Evolutionary conservation across 768 basidiomycete genomes (phyloP).

Genomic region (Leccinum obscurum): DNA sequence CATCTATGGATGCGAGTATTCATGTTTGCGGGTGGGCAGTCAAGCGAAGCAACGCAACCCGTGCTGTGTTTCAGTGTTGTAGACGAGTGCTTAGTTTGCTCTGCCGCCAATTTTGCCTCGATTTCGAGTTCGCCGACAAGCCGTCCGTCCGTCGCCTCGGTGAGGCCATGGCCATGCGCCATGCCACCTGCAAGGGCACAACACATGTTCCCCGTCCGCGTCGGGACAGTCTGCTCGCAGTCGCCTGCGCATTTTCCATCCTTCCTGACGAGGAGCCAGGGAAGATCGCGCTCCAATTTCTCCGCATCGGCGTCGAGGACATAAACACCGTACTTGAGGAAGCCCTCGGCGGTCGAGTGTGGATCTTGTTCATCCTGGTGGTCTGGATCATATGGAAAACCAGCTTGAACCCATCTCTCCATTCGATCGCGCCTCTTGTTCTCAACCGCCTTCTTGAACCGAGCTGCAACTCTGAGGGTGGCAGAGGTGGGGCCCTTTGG

Average conservation of each 20-base stretch:
- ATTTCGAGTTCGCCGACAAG: conserved; percentile 25
- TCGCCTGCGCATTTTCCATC: conserved; percentile 26
- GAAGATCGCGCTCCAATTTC: conserved; percentile 27
- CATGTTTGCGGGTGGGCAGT: not conserved
- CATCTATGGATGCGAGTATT: conserved; percentile 28
- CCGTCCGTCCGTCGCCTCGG: conserved; percentile 33
- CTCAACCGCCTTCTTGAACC: conserved; percentile 64
- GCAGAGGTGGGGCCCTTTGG: conserved; percentile 57
- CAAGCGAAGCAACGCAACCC: not conserved
- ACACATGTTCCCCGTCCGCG: not conserved
- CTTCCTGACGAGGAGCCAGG: conserved; percentile 31
- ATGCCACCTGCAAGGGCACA: not conserved
- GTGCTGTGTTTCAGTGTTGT: not conserved
- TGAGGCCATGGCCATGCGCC: conserved; percentile 27
- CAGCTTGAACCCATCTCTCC: conserved; percentile 22
- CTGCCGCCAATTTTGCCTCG: conserved; percentile 17
- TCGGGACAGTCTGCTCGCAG: conserved; percentile 15
- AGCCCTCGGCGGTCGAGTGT: conserved; percentile 26
- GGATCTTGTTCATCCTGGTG: conserved; percentile 18
- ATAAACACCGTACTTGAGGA: conserved; percentile 34
- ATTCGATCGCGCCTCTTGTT: conserved; percentile 54
- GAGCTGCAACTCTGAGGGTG: conserved; percentile 61
- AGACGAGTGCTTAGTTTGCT: not conserved
- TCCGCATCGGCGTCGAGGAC: conserved; percentile 31
- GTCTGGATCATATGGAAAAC: conserved; percentile 10